These are phyloP conservation scores for Arthrobotrys pseudoclavata DNA, from an alignment of 2,329 filamentous ascomycete species.

Conservation along the genomic window DNA sequence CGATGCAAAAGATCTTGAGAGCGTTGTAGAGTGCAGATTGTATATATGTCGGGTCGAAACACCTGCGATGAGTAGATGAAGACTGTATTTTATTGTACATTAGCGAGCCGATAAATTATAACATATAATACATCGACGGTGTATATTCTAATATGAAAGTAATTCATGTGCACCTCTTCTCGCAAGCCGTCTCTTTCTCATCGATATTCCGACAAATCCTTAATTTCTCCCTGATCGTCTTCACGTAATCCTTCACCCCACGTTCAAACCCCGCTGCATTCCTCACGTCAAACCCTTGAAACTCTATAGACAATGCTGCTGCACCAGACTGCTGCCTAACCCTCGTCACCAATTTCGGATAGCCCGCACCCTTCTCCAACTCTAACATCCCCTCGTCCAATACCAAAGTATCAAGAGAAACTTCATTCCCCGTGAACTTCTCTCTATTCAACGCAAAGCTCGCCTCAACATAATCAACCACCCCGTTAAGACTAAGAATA, in stretches of 20 bases:
- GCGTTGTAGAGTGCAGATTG: conserved; percentile 15
- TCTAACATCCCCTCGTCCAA: conserved; percentile 41
- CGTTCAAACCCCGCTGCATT: conserved; percentile 30
- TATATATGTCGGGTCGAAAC: not conserved
- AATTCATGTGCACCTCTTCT: conserved; percentile 44
- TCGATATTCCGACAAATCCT: conserved; percentile 52
- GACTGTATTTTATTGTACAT: conserved; percentile 50
- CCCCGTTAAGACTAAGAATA: conserved; percentile 37
- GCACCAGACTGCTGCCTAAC: conserved; percentile 15
- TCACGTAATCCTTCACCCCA: conserved; percentile 12
- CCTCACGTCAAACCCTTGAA: conserved; percentile 53
- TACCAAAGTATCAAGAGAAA: conserved; percentile 14
- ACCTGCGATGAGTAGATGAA: not conserved
- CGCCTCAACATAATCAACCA: conserved; percentile 51
- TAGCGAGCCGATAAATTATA: conserved; percentile 38
- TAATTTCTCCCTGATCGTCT: conserved; percentile 18
- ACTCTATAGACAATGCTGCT: conserved; percentile 23
- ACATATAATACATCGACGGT: not conserved
- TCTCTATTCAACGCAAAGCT: conserved; percentile 55
- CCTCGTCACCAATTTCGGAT: conserved; percentile 39
- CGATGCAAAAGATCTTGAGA: conserved; percentile 48
- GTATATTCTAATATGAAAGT: not conserved
- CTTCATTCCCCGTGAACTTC: conserved; percentile 31
- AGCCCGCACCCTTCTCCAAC: conserved; percentile 18
- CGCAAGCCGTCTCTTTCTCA: conserved; percentile 50